phyloP scores from a whole-genome alignment of 2,329 filamentous ascomycete species.

The Diaporthe sp. region DNA sequence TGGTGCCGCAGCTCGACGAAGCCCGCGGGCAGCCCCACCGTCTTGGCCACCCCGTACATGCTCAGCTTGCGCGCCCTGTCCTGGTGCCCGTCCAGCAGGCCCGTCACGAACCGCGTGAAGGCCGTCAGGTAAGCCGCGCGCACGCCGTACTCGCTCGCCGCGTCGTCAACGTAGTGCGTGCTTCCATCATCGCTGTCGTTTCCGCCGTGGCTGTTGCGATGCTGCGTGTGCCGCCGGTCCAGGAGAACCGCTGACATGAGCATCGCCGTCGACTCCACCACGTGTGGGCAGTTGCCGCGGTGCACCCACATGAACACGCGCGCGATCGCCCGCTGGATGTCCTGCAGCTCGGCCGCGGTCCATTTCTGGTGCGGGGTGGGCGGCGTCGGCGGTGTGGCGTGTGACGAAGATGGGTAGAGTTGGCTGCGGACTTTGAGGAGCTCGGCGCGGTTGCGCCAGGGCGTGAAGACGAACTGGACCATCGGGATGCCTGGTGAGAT shows the following conservation, averaged over 20 bases:
- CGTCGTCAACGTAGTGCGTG: constrained; percentile 32
- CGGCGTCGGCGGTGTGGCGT: constrained; percentile 26
- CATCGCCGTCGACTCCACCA: constrained; percentile 84
- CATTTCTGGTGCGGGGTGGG: constrained; percentile 29
- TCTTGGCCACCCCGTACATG: constrained; percentile 81
- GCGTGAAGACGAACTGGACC: constrained; percentile 81
- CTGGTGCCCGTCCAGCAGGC: constrained; percentile 81
- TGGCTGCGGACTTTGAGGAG: constrained; percentile 75
- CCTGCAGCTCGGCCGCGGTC: constrained; percentile 38
- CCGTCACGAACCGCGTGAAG: constrained; percentile 85
- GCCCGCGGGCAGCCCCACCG: constrained; percentile 77
- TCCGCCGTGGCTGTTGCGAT: too few relatives aligned
- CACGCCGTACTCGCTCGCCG: constrained; percentile 66
- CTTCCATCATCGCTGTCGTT: too few relatives aligned
- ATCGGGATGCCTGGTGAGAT: constrained; percentile 55
- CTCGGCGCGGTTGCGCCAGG: constrained; percentile 77
- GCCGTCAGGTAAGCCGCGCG: constrained; percentile 81
- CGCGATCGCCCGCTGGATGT: constrained; percentile 62
- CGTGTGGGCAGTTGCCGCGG: constrained; percentile 81
- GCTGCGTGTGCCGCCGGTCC: constrained; percentile 61
- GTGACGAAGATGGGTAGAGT: constrained; percentile 66
- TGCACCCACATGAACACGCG: constrained; percentile 78
- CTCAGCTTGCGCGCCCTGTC: constrained; percentile 76
- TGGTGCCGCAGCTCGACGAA: constrained; percentile 94
- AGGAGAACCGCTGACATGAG: constrained; percentile 78